These are phyloP conservation scores for Ascochyta pisi DNA, from an alignment of 2,329 filamentous ascomycete species.

Conservation along the genomic window DNA sequence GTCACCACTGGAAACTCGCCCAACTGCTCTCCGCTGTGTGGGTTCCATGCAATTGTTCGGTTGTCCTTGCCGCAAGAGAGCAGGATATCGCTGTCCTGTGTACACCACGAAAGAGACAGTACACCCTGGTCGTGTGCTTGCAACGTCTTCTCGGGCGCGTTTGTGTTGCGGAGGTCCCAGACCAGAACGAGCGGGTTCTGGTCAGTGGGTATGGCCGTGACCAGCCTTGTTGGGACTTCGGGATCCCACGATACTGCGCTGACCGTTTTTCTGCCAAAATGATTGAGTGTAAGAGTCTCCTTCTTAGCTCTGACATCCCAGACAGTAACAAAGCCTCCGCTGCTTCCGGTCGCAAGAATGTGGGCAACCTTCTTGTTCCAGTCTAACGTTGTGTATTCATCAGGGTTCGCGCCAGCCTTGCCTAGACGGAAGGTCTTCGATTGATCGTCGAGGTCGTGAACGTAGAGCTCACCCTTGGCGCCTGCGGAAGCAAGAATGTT, in stretches of 20 bases:
- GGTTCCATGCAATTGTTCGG: conserved; percentile 94
- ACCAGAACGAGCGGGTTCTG: conserved; percentile 85
- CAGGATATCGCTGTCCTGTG: conserved; percentile 85
- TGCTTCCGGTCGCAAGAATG: conserved; percentile 92
- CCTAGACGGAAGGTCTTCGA: conserved; percentile 88
- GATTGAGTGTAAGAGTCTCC: conserved; percentile 92
- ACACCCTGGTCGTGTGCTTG: conserved; percentile 95
- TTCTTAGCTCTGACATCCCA: conserved; percentile 99
- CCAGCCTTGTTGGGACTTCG: conserved; percentile 86
- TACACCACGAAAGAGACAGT: conserved; percentile 93
- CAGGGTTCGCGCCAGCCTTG: conserved; percentile 83
- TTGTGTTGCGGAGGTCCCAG: conserved; percentile 96
- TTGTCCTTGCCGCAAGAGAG: conserved; percentile 98
- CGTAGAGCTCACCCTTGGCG: conserved; percentile 92
- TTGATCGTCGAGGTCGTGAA: conserved; percentile 92
- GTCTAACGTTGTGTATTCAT: conserved; percentile 94
- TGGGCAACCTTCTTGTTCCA: conserved; percentile 99
- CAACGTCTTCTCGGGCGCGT: conserved; percentile 86
- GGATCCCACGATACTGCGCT: conserved; percentile 98
- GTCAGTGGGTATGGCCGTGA: conserved; percentile 91
- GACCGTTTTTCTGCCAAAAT: conserved; percentile 85
- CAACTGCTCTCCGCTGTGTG: conserved; percentile 83
- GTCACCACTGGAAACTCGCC: conserved; percentile 97
- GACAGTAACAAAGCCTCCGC: conserved; percentile 93
- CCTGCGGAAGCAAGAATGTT: conserved; percentile 93